Evolutionary conservation across 805 yeast species (phyloP).

Genomic region (Kluyveromyces nonfermentans): DNA sequence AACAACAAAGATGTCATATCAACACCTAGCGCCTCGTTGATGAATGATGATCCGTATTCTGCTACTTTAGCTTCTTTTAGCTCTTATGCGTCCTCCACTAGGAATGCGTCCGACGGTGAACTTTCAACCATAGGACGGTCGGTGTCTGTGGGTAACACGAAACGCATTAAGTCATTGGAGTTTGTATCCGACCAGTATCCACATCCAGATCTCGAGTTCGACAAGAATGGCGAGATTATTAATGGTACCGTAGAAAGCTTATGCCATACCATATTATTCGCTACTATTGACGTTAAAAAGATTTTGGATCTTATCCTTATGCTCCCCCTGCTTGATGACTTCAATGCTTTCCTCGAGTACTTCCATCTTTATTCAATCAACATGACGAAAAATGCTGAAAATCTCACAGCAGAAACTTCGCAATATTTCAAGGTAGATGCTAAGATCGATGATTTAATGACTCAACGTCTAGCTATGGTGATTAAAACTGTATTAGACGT

Average conservation of each 20-base stretch:
- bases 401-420: slow-evolving; percentile 13
- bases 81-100: background rate
- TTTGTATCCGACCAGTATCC: slow-evolving; percentile 40
- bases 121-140: background rate
- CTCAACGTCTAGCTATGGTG: slow-evolving; percentile 43
- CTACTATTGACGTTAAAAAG: slow-evolving; percentile 26
- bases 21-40: background rate
- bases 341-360: slow-evolving; percentile 34
- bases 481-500: slow-evolving; percentile 47
- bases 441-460: slow-evolving; percentile 32
- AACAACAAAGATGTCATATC: background rate
- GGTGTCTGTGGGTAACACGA: background rate
- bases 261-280: slow-evolving; percentile 63
- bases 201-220: slow-evolving; percentile 53
- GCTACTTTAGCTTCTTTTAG: slow-evolving; percentile 2
- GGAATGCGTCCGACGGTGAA: slow-evolving; percentile 3
- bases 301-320: slow-evolving; percentile 35
- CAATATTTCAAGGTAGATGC: slow-evolving; percentile 23
- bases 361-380: slow-evolving; percentile 36
- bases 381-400: slow-evolving; percentile 25
- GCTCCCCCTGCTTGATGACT: slow-evolving; percentile 47
- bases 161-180: slow-evolving; percentile 8
- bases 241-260: slow-evolving; percentile 62
- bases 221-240: slow-evolving; percentile 36
- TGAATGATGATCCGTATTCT: background rate